phyloP scores from a whole-genome alignment of 805 yeast species.

The Suhomyces emberorum region DNA sequence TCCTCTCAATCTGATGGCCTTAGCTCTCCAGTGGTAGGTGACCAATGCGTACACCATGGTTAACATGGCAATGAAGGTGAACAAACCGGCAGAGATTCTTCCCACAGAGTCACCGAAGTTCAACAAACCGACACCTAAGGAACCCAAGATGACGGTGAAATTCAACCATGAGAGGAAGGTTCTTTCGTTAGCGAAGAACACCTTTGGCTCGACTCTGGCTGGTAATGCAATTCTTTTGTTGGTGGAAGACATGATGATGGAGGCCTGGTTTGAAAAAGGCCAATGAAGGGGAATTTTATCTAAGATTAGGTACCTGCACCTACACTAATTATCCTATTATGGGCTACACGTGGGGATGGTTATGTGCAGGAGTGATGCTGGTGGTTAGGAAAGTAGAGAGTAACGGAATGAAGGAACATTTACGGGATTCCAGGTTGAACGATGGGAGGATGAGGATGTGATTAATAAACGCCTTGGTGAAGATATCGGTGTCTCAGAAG shows the following conservation, averaged over 20 bases:
- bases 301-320: neutral
- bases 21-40: constrained; percentile 99
- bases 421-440: too few relatives aligned
- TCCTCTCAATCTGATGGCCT: constrained; percentile 96
- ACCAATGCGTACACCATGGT: constrained; percentile 95
- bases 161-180: constrained; percentile 97
- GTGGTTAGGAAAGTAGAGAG: too few relatives aligned
- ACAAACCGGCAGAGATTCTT: constrained; percentile 86
- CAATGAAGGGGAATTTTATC: neutral
- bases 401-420: too few relatives aligned
- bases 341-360: neutral
- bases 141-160: constrained; percentile 97
- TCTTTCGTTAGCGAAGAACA: constrained; percentile 97
- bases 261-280: neutral
- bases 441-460: too few relatives aligned
- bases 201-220: constrained; percentile 97
- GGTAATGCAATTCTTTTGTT: constrained; percentile 93
- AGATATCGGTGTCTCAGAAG: too few relatives aligned
- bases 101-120: constrained; percentile 96
- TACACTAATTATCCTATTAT: neutral
- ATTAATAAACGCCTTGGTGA: too few relatives aligned
- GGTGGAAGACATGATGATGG: constrained; percentile 29
- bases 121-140: constrained; percentile 90
- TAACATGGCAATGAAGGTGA: constrained; percentile 95
- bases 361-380: neutral